Percentiles rank a stretch among this genome's conserved stretches.
phyloP scores from a whole-genome alignment of 2,329 filamentous ascomycete genomes.

The Fusarium heterosporum region DNA sequence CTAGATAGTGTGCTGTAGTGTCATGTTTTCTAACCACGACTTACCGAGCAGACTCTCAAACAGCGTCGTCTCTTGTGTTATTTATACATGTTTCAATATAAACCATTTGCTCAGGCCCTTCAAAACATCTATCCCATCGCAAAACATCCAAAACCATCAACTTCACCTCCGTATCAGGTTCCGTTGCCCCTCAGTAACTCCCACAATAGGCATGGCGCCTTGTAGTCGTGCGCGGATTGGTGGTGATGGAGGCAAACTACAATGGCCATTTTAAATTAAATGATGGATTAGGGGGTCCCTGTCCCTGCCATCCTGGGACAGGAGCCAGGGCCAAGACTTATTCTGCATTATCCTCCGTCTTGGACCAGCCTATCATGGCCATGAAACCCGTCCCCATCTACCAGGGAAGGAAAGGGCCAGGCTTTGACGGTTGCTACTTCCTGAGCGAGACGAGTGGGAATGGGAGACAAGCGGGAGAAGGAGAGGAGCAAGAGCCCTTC shows the following conservation, averaged over 20 bases:
- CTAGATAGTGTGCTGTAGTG: neutral
- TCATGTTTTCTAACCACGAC: neutral
- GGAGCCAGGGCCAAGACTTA: slow-evolving; percentile 9
- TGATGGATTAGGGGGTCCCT: slow-evolving; percentile 19
- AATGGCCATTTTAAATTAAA: slow-evolving; percentile 41
- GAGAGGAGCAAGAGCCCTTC: slow-evolving; percentile 12
- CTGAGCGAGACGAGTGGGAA: slow-evolving; percentile 13
- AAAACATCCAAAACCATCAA: slow-evolving; percentile 7
- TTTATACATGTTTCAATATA: slow-evolving; percentile 16
- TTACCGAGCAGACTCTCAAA: neutral
- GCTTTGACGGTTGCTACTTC: slow-evolving; percentile 23
- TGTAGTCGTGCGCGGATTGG: slow-evolving; percentile 11
- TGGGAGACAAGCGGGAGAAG: neutral
- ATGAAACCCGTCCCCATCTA: slow-evolving; percentile 29
- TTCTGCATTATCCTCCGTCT: slow-evolving; percentile 30
- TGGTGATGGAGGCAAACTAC: slow-evolving; percentile 36
- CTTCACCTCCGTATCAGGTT: neutral
- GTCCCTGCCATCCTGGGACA: slow-evolving; percentile 15
- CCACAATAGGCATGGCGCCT: slow-evolving; percentile 34
- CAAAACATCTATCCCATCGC: slow-evolving; percentile 19
- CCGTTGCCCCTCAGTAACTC: slow-evolving; percentile 15
- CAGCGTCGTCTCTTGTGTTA: neutral
- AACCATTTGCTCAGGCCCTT: slow-evolving; percentile 9
- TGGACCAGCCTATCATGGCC: slow-evolving; percentile 33
- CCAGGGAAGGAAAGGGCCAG: slow-evolving; percentile 24